Base-by-base conservation (phyloP, 306 rosid genomes). In the Fagus crenata region DNA sequence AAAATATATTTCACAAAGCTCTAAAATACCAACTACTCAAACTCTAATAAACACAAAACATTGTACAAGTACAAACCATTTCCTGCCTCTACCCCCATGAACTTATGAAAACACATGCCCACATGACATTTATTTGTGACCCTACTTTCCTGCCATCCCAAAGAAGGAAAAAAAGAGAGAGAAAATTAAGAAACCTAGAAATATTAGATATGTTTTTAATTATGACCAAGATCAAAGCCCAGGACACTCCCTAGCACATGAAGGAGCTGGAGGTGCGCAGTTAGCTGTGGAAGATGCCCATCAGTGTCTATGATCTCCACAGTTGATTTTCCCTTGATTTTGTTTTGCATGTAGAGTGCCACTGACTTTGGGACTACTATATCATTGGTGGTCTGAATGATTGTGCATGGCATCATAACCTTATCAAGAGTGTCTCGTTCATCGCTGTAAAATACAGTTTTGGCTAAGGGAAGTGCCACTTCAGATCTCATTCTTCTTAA, bases 271-370 rank as follows among this genome's bases (percentile, higher is more conserved):
- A 84, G 84, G 28, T 78, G 93, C 2, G 99, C 89, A 75, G 97
- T 95, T 36, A 95, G 68, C 60, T 88, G 93, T 56, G 99, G 99
- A 82, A 89, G 89, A 73, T 95, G 99, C 0, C 97, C 97, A 14
- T 59, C 7, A 7, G 83, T 22, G 6, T 83, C 82, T 3, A 95
- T 75, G 54, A 87, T 33, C 86, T 86, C 85, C 83, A 92, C 84
- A 32, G 87, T 84, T 61, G 86, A 79, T 28, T 85, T 76, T 49
- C 81, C 96, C 87, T 86, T 89, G 54, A 95, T 90, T 56, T 86
- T 90, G 81, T 85, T 85, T 70, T 86, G 87, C 91, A 95, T 89
- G 85, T 81, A 95, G 42, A 78, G 32, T 0, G 89, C 89, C 15
- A 85, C 96, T 12, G 87, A 87, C 49, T 59, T 69, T 46, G 99